Evolutionary conservation across 1,139 yeast species (phyloP).

Genomic region (Citeromyces hawaiiensis): DNA sequence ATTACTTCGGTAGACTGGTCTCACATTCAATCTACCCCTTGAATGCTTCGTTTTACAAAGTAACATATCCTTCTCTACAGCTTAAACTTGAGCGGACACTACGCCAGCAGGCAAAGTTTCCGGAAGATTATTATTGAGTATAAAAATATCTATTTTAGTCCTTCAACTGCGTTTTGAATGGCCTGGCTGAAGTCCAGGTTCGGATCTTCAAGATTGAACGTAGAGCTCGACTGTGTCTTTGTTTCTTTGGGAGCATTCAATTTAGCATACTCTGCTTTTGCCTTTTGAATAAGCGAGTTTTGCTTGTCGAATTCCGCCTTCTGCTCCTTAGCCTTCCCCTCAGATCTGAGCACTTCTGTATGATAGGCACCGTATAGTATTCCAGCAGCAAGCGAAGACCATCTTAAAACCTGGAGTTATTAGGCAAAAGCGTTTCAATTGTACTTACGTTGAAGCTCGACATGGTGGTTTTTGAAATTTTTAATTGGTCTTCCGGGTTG

Average conservation of each 20-base stretch:
- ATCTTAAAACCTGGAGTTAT: slow-evolving; percentile 46
- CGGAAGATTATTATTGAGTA: neutral
- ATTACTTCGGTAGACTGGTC: too few species aligned
- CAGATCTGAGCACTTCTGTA: slow-evolving; percentile 54
- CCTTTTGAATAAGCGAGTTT: slow-evolving; percentile 70
- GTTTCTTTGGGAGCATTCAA: slow-evolving; percentile 28
- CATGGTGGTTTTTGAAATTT: neutral
- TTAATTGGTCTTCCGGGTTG: neutral
- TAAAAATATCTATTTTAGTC: neutral
- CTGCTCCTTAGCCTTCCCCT: slow-evolving; percentile 45
- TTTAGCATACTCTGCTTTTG: slow-evolving; percentile 79
- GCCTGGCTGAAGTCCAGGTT: slow-evolving; percentile 67
- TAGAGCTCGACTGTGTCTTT: slow-evolving; percentile 19
- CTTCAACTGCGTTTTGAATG: slow-evolving; percentile 30
- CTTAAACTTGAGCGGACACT: too few species aligned
- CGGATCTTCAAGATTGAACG: slow-evolving; percentile 78
- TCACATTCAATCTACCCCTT: too few species aligned
- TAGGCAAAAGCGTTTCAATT: neutral
- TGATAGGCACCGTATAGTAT: slow-evolving; percentile 81
- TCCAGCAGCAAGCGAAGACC: slow-evolving; percentile 86
- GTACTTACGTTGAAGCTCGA: neutral
- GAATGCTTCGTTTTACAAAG: too few species aligned
- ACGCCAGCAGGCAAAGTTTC: too few species aligned
- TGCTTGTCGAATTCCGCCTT: slow-evolving; percentile 48
- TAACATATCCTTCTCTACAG: too few species aligned